A percentile compares a stretch with the other conserved stretches of the same genome.
Conservation (phyloP, 1,139 yeast genomes). For the Pichia sp. region DNA sequence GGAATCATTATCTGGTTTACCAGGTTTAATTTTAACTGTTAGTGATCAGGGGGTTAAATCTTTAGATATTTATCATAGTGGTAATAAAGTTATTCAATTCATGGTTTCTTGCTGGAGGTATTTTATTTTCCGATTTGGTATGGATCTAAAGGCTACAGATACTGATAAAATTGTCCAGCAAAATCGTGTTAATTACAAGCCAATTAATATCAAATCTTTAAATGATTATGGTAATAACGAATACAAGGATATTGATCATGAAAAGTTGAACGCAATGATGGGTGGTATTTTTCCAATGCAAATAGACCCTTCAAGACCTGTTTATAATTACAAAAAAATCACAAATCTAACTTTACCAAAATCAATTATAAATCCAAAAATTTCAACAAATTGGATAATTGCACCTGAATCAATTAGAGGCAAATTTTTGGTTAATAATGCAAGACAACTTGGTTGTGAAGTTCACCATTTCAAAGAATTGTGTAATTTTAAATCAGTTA, state of each 20-base stretch:
- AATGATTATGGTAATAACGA: slow-evolving; percentile 4
- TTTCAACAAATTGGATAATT: slow-evolving; percentile 55
- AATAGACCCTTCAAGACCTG: slow-evolving; percentile 9
- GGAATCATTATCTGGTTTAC: slow-evolving; percentile 79
- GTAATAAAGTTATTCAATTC: slow-evolving; percentile 41
- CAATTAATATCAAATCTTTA: slow-evolving; percentile 36
- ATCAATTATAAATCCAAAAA: slow-evolving; percentile 18
- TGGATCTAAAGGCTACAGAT: slow-evolving; percentile 41
- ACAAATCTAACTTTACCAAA: slow-evolving; percentile 22
- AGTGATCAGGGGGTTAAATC: slow-evolving; percentile 68
- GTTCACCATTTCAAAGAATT: slow-evolving; percentile 56
- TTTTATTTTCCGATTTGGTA: slow-evolving; percentile 80
- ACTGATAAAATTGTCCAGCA: slow-evolving; percentile 40
- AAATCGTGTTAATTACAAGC: slow-evolving; percentile 45
- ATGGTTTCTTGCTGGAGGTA: slow-evolving; percentile 76
- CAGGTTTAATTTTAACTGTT: slow-evolving; percentile 80
- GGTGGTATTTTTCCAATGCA: slow-evolving; percentile 22
- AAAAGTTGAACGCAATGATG: slow-evolving; percentile 9
- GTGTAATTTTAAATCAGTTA: slow-evolving; percentile 54
- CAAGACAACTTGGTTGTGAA: slow-evolving; percentile 60
- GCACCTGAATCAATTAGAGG: slow-evolving; percentile 70
- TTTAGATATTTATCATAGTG: slow-evolving; percentile 38
- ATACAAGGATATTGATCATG: slow-evolving; percentile 5
- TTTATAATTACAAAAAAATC: slow-evolving; percentile 13
- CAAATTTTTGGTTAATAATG: slow-evolving; percentile 60